Evolutionary conservation across 2,329 filamentous ascomycete genomes (phyloP).

Genomic region (Fusarium coffeatum): DNA sequence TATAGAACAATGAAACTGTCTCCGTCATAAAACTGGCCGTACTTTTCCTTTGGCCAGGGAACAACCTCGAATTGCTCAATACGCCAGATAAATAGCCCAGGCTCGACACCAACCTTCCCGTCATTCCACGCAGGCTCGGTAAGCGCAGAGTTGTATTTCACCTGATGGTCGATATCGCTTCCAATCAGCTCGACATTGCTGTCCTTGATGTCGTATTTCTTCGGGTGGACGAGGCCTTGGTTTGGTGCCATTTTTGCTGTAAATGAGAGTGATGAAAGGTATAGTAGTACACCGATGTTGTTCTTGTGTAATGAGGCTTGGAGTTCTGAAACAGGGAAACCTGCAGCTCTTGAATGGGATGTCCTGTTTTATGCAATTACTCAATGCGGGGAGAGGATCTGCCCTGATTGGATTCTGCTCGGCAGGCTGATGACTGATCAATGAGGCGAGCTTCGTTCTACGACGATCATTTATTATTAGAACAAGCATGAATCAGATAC

Average conservation of each 20-base stretch:
- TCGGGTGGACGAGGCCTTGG: constrained; percentile 69
- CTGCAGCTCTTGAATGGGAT: constrained; percentile 1
- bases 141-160: constrained; percentile 74
- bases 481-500: constrained; percentile 9
- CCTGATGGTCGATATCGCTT: constrained; percentile 71
- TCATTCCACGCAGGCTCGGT: constrained; percentile 76
- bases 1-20: constrained; percentile 76
- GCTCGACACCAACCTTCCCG: constrained; percentile 61
- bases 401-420: constrained; percentile 38
- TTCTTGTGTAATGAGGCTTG: neutral
- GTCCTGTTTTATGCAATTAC: constrained; percentile 23
- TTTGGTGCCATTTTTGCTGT: constrained; percentile 66
- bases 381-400: constrained; percentile 35
- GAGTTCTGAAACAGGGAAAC: constrained; percentile 12
- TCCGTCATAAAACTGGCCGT: constrained; percentile 73
- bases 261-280: neutral
- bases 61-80: constrained; percentile 75
- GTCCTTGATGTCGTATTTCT: constrained; percentile 75
- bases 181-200: constrained; percentile 76
- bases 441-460: constrained; percentile 4
- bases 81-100: constrained; percentile 72
- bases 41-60: constrained; percentile 66
- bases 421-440: constrained; percentile 38
- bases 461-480: constrained; percentile 24
- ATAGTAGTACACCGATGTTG: neutral